phyloP scores from a whole-genome alignment of 257 asterid species.

The Solanum pinnatisectum region DNA sequence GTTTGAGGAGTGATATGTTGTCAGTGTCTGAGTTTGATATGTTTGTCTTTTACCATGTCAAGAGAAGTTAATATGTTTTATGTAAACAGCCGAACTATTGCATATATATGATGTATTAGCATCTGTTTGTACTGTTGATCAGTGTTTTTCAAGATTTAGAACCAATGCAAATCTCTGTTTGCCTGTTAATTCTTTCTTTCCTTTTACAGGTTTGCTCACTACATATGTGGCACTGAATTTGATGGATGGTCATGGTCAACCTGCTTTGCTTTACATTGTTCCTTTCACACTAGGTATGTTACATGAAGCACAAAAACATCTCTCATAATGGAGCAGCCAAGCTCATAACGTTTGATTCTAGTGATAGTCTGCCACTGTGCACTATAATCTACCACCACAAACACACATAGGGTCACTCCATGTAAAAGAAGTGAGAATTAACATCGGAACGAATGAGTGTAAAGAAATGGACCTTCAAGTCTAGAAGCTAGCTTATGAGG shows the following conservation, averaged over 20 bases:
- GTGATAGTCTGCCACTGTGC: not conserved
- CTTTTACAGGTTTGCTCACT: slow-evolving; percentile 59
- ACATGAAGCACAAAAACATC: not conserved
- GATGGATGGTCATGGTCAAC: slow-evolving; percentile 99
- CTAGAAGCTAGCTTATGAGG: not conserved
- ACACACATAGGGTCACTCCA: not conserved
- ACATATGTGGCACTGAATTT: slow-evolving; percentile 88
- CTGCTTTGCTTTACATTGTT: slow-evolving; percentile 96
- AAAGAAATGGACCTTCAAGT: not conserved
- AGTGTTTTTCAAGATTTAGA: not conserved
- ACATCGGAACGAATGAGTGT: not conserved
- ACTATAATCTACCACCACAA: not conserved
- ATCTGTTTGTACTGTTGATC: not conserved
- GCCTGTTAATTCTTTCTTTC: not conserved
- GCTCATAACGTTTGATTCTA: not conserved
- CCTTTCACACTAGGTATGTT: slow-evolving; percentile 86
- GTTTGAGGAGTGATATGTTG: not conserved
- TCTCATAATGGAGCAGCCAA: not conserved
- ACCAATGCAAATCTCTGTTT: not conserved
- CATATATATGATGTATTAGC: not conserved
- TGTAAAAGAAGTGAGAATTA: not conserved
- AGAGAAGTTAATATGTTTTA: not conserved
- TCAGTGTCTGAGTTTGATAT: not conserved
- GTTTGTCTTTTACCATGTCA: not conserved
- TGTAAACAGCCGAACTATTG: not conserved